Conservation (phyloP, 192 early-diverging fungal genomes). For the Umbelopsis isabellina region DNA sequence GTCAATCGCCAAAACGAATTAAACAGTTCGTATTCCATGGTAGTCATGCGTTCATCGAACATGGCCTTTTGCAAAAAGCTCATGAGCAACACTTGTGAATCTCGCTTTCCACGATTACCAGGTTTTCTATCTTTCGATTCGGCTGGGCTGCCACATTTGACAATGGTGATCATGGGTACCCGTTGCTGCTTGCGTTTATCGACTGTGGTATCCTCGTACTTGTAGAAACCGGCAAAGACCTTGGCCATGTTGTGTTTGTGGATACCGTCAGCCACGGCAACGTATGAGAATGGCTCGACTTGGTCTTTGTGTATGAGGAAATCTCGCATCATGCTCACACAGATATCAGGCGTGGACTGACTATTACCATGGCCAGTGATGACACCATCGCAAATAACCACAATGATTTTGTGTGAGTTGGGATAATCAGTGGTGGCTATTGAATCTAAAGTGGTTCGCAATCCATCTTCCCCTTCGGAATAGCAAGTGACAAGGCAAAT, state of each 20-base stretch:
- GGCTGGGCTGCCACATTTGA: constrained; percentile 71
- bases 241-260: constrained; percentile 79
- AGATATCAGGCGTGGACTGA: constrained; percentile 73
- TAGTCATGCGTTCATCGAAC: constrained; percentile 87
- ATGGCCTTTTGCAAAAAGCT: constrained; percentile 90
- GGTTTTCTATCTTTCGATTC: constrained; percentile 68
- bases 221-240: constrained; percentile 75
- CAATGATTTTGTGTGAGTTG: constrained; percentile 79
- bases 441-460: constrained; percentile 81
- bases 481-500: constrained; percentile 85
- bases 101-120: constrained; percentile 93
- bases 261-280: constrained; percentile 71
- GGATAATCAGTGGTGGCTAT: constrained; percentile 79
- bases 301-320: constrained; percentile 56
- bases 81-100: constrained; percentile 96
- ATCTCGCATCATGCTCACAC: constrained; percentile 71
- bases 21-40: constrained; percentile 82
- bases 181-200: constrained; percentile 54
- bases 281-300: constrained; percentile 74
- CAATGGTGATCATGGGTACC: constrained; percentile 61
- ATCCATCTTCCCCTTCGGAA: constrained; percentile 79
- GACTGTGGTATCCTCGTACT: constrained; percentile 62
- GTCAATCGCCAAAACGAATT: constrained; percentile 72
- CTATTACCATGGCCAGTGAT: constrained; percentile 80
- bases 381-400: constrained; percentile 88